A percentile compares a stretch with the other conserved stretches of the same genome.
Conservation (phyloP, 2,329 filamentous ascomycete species). For the Aureobasidium vineae region DNA sequence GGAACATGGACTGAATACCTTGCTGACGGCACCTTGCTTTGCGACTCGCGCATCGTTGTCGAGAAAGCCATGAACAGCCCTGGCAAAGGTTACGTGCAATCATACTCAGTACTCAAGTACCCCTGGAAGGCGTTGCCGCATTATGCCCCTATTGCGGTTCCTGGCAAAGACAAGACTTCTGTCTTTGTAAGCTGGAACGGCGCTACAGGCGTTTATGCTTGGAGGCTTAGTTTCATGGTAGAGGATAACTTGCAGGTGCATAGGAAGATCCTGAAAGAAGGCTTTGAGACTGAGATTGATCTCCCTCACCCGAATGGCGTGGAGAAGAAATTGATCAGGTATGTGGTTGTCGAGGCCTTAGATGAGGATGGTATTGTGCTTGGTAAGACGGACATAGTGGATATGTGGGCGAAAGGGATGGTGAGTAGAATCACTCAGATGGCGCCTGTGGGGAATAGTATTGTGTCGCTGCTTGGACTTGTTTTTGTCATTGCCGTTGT, state of each 20-base stretch:
- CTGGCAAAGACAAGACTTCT: conserved; percentile 34
- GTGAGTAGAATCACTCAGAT: conserved; percentile 5
- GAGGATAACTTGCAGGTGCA: not conserved
- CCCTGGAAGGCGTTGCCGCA: conserved; percentile 47
- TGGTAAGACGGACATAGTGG: not conserved
- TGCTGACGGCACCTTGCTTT: conserved; percentile 50
- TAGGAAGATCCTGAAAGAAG: conserved; percentile 27
- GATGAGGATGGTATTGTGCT: conserved; percentile 28
- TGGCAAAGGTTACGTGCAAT: conserved; percentile 35
- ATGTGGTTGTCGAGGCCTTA: conserved; percentile 35
- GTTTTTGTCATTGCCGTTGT: not conserved
- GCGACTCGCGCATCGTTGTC: conserved; percentile 49
- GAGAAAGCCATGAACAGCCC: conserved; percentile 26
- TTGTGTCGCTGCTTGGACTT: not conserved
- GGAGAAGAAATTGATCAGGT: conserved; percentile 27
- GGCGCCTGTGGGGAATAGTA: not conserved
- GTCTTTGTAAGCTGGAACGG: conserved; percentile 56
- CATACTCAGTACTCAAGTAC: conserved; percentile 53
- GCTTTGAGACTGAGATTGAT: conserved; percentile 44
- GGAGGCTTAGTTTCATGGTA: conserved; percentile 44
- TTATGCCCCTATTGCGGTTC: conserved; percentile 37
- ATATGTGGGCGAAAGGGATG: not conserved
- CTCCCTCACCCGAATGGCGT: conserved; percentile 26
- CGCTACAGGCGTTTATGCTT: conserved; percentile 46
- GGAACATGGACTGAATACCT: conserved; percentile 43